Percentiles rank a stretch among this genome's conserved stretches.
phyloP scores from a whole-genome alignment of 2,329 filamentous ascomycete species.

The Ophiosphaerella korrae region DNA sequence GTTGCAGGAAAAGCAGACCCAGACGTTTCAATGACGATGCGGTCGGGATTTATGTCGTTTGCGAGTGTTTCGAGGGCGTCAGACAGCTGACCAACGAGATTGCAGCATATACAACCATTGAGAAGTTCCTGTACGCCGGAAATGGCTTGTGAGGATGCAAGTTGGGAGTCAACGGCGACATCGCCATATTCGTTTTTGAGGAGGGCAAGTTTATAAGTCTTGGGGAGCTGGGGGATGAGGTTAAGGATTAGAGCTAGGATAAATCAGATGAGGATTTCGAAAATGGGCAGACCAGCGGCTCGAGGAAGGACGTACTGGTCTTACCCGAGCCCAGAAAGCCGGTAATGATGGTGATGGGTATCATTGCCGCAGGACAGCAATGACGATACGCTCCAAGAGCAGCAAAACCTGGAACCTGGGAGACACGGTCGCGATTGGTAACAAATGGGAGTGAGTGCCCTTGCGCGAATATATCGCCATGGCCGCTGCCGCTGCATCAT shows the following conservation, averaged over 20 bases:
- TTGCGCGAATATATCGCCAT: conserved; percentile 1
- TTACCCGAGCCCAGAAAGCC: conserved; percentile 96
- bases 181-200: conserved; percentile 99
- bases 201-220: conserved; percentile 86
- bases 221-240: conserved; percentile 87
- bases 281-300: background rate
- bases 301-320: conserved; percentile 61
- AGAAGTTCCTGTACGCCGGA: conserved; percentile 90
- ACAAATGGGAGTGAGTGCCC: background rate
- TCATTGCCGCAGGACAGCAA: conserved; percentile 40
- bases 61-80: conserved; percentile 79
- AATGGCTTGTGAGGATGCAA: conserved; percentile 81
- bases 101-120: conserved; percentile 98
- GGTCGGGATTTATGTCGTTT: conserved; percentile 67
- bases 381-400: conserved; percentile 1
- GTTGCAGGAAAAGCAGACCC: conserved; percentile 85
- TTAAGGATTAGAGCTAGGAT: conserved; percentile 77
- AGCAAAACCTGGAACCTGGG: conserved; percentile 4
- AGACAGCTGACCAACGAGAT: conserved; percentile 88
- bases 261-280: conserved; percentile 47
- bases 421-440: background rate
- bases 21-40: conserved; percentile 92
- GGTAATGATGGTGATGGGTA: conserved; percentile 92
- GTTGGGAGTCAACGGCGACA: conserved; percentile 88
- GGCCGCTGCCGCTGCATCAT: conserved; percentile 3